Base-by-base conservation (phyloP, 106 monocot species). In the Xerophyta viscosa region DNA sequence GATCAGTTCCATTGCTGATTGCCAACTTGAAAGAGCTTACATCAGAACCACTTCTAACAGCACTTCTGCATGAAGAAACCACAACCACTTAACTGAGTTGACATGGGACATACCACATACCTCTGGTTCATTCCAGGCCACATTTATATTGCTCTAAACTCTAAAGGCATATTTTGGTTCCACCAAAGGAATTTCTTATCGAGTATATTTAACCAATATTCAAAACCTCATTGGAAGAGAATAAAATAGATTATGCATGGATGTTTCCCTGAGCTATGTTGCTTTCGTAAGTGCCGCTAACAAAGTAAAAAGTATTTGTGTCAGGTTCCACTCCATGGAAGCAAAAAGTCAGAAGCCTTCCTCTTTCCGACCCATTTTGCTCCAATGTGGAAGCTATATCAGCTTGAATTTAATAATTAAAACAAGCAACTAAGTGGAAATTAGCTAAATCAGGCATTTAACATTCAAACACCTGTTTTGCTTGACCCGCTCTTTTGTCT, bases 11-110 rank as follows among this genome's bases (percentile, higher is more conserved):
- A n/a, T n/a, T n/a, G n/a, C n/a, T n/a, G n/a, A n/a, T n/a, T n/a
- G n/a, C 50, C 52, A 37, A 23, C 13, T 8, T 53, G 12, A 53
- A 29, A 43, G 28, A 53, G 28, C 50, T 60, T 61, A 33, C 37
- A 30, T 50, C 37, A 50, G 21, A 62, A 62, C 24, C 48, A 62
- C 31, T 47, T 49, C 31, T 37, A 47, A 33, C 48, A 36, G 20
- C 20, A 36, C 59, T 46, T 46, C 18, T 24, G n/a, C 59, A 2
- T 30, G 46, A 48, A 37, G 24, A 27, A 29, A 20, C 48, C 23
- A 47, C 48, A 29, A 48, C 29, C 4, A 46, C 0, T 20, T 15
- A 48, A 46, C n/a, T 46, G 19, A 46, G 17, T 7, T 46, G 46
- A 46, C 39, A 39, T 48, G 0, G 39, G 41, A 58, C 41, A 26